These are phyloP conservation scores for Telopea speciosissima DNA, from an alignment of 177 flowering plant genomes.

Conservation along the genomic window DNA sequence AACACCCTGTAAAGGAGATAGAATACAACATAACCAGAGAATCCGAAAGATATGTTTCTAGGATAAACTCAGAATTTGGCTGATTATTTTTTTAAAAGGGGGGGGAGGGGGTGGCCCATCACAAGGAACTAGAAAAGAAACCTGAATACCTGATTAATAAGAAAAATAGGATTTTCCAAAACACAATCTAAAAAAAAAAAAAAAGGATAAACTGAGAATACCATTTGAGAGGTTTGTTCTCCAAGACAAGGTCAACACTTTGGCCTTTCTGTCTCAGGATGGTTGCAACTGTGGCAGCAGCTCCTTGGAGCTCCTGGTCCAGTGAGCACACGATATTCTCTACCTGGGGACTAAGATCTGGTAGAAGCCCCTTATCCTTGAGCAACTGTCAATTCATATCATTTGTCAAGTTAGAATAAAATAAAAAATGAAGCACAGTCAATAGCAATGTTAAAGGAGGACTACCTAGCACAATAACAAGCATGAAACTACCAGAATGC, in stretches of 20 bases:
- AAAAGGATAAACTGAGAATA: conserved; percentile 15
- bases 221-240: conserved; percentile 89
- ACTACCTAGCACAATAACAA: background rate
- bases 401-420: background rate
- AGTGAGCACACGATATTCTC: conserved; percentile 82
- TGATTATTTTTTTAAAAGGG: too few species aligned
- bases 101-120: too few species aligned
- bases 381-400: conserved; percentile 46
- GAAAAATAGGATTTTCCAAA: too few species aligned
- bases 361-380: conserved; percentile 73
- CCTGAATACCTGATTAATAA: too few species aligned
- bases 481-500: too few species aligned
- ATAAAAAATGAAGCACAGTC: background rate
- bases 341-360: conserved; percentile 53
- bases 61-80: background rate
- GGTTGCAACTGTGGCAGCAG: conserved; percentile 66
- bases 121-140: too few species aligned
- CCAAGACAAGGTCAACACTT: conserved; percentile 81
- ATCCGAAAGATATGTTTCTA: background rate
- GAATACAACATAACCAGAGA: background rate
- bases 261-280: conserved; percentile 71
- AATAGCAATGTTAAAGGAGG: background rate
- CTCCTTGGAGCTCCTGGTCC: conserved; percentile 70
- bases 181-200: background rate
- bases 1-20: conserved; percentile 53